phyloP scores from a whole-genome alignment of 305 asterid species.

The Rubia balearica region DNA sequence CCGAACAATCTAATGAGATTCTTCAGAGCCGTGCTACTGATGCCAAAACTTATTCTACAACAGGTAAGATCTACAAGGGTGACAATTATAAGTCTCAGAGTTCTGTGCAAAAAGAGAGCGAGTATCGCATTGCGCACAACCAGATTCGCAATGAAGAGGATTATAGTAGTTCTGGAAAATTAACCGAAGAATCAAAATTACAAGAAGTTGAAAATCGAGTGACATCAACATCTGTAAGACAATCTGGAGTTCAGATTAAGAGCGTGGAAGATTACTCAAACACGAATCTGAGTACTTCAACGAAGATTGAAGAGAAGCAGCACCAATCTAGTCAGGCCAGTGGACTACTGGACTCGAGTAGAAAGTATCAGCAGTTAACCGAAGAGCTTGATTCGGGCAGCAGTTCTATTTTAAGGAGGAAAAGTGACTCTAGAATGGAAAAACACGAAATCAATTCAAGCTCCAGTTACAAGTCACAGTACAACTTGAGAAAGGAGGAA shows the following conservation, averaged over 20 bases:
- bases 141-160: conserved; percentile 40
- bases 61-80: conserved; percentile 30
- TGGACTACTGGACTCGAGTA: conserved; percentile 33
- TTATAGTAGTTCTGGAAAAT: conserved; percentile 31
- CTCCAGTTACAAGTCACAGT: conserved; percentile 31
- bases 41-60: conserved; percentile 30
- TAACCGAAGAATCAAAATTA: conserved; percentile 31
- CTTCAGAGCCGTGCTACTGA: conserved; percentile 28
- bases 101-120: conserved; percentile 34
- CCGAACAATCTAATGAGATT: conserved; percentile 40
- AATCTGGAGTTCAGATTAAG: conserved; percentile 32
- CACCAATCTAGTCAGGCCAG: conserved; percentile 32
- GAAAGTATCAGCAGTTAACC: conserved; percentile 32
- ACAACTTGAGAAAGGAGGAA: conserved; percentile 24
- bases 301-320: conserved; percentile 34
- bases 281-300: conserved; percentile 19
- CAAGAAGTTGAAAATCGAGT: conserved; percentile 42
- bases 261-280: conserved; percentile 35
- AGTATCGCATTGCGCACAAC: conserved; percentile 28
- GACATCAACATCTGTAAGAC: conserved; percentile 35
- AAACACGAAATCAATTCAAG: conserved; percentile 33
- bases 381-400: conserved; percentile 21
- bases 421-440: conserved; percentile 29
- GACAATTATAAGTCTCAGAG: conserved; percentile 29
- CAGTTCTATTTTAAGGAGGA: conserved; percentile 25